Percentiles rank a stretch among this genome's conserved stretches.
Evolutionary conservation across 179 eudicot genomes (phyloP).

Genomic region (Silene vulgaris): DNA sequence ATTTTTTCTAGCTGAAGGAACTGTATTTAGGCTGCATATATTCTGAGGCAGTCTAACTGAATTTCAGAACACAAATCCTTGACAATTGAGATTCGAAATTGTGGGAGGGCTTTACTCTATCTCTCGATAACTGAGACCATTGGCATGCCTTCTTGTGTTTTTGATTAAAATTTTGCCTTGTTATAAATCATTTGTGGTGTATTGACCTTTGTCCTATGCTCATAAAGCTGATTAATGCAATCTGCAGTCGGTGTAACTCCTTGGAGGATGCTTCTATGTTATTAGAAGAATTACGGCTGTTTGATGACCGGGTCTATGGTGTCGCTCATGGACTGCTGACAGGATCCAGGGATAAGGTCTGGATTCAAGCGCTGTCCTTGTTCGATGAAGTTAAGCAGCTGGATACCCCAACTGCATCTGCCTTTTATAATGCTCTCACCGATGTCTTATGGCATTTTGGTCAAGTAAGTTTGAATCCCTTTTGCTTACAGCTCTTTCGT

Average conservation of each 20-base stretch:
- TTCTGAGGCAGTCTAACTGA: not conserved
- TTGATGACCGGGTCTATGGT: conserved; percentile 90
- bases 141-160: not conserved
- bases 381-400: conserved; percentile 80
- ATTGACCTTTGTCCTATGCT: conserved; percentile 5
- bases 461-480: conserved; percentile 49
- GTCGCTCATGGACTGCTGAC: conserved; percentile 91
- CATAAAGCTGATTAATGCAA: conserved; percentile 14
- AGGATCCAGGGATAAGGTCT: conserved; percentile 59
- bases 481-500: not conserved
- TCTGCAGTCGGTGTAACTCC: conserved; percentile 84
- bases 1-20: not conserved
- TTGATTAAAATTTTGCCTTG: not conserved
- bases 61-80: not conserved
- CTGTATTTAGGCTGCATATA: conserved; percentile 11
- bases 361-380: conserved; percentile 77
- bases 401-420: conserved; percentile 91
- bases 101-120: not conserved
- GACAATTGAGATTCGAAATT: too few species aligned
- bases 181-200: not conserved
- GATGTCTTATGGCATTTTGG: conserved; percentile 97
- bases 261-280: conserved; percentile 88
- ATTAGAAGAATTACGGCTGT: conserved; percentile 76
- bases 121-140: not conserved
- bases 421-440: conserved; percentile 93